phyloP scores from a whole-genome alignment of 2,329 filamentous ascomycete genomes.

The Fusarium pseudoanthophilum region DNA sequence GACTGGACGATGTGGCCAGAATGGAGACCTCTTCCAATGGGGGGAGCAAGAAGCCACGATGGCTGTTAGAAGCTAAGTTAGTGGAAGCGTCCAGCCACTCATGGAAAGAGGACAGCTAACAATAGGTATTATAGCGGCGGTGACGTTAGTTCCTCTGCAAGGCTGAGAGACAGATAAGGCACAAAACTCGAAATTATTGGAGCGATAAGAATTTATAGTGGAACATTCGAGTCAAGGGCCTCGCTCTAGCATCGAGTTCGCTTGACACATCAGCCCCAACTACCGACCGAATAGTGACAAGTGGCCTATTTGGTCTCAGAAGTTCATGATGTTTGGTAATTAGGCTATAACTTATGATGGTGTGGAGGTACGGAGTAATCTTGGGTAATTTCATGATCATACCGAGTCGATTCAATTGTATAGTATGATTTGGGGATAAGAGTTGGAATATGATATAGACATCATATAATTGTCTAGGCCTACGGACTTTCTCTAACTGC shows the following conservation, averaged over 20 bases:
- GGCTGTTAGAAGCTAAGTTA: conserved; percentile 39
- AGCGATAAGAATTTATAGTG: conserved; percentile 28
- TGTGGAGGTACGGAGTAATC: background rate
- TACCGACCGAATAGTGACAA: conserved; percentile 17
- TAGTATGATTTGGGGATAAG: background rate
- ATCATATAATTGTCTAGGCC: background rate
- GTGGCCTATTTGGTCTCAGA: conserved; percentile 30
- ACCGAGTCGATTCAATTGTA: background rate
- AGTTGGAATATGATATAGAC: background rate
- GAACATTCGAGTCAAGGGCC: conserved; percentile 12
- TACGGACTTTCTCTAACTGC: background rate
- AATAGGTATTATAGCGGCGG: conserved; percentile 33
- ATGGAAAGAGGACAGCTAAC: conserved; percentile 52
- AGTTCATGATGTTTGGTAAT: conserved; percentile 38
- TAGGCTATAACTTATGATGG: background rate
- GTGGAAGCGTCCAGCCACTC: conserved; percentile 38
- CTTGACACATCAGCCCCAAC: conserved; percentile 28
- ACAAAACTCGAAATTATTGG: conserved; percentile 21
- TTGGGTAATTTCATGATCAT: conserved; percentile 23
- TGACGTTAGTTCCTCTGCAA: conserved; percentile 43
- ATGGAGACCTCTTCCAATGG: conserved; percentile 38
- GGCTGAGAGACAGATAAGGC: conserved; percentile 39
- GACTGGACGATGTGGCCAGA: conserved; percentile 52
- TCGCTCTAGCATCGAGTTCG: conserved; percentile 23
- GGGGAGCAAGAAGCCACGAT: conserved; percentile 46